These are phyloP conservation scores for Cryphonectria naterciae DNA, from an alignment of 2,329 filamentous ascomycete species.

Conservation along the genomic window DNA sequence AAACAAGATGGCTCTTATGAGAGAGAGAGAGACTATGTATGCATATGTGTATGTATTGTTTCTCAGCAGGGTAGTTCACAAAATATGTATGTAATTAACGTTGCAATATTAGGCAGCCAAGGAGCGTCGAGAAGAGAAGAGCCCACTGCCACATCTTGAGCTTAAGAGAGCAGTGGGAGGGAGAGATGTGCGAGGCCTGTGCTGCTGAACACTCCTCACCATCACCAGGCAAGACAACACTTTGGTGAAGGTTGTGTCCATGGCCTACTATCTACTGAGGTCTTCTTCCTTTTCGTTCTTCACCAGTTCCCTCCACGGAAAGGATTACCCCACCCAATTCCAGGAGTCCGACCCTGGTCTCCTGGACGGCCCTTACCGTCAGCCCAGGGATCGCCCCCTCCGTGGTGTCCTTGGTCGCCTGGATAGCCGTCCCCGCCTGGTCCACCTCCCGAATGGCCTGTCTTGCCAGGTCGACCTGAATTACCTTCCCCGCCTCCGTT, in stretches of 20 bases:
- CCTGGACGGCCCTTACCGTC: background rate
- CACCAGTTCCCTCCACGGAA: background rate
- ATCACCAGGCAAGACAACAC: background rate
- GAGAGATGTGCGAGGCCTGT: background rate
- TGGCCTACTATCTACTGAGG: background rate
- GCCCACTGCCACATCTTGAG: background rate
- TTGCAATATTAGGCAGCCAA: slow-evolving; percentile 14
- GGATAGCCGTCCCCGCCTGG: background rate
- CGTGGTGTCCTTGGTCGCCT: slow-evolving; percentile 14
- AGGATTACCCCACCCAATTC: background rate
- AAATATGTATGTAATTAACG: slow-evolving; percentile 1
- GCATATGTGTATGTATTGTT: background rate
- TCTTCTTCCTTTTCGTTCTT: background rate
- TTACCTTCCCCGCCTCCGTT: background rate
- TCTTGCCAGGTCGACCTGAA: slow-evolving; percentile 5
- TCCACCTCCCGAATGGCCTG: too few species aligned
- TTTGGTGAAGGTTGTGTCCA: background rate
- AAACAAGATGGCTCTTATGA: background rate
- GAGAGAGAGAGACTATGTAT: background rate
- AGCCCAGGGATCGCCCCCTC: slow-evolving; percentile 8
- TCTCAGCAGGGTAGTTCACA: background rate
- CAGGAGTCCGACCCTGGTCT: background rate
- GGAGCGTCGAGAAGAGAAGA: slow-evolving; percentile 27
- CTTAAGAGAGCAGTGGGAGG: background rate
- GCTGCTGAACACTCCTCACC: background rate